These are phyloP conservation scores for Aciculosporium take DNA, from an alignment of 2,329 filamentous ascomycete species.

Conservation along the genomic window DNA sequence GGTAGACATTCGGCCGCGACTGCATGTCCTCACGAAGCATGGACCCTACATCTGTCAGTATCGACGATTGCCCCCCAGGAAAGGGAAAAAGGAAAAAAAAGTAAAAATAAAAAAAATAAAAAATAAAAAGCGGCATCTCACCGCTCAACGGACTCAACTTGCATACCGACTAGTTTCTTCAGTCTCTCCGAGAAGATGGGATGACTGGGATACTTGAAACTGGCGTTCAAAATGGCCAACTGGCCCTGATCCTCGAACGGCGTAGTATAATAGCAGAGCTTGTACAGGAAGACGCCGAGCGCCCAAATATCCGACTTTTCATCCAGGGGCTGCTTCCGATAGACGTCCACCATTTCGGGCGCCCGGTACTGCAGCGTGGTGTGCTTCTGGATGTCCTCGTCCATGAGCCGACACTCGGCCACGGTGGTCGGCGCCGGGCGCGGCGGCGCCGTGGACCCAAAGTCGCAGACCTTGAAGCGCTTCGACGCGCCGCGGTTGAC, in stretches of 20 bases:
- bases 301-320: constrained; percentile 99
- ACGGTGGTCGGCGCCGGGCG: constrained; percentile 74
- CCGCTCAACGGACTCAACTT: neutral
- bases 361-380: constrained; percentile 96
- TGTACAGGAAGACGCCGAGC: constrained; percentile 86
- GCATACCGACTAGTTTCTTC: constrained; percentile 72
- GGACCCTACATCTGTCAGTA: constrained; percentile 39
- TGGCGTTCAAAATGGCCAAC: constrained; percentile 92
- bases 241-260: constrained; percentile 97
- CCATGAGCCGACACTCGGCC: constrained; percentile 78
- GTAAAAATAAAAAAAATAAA: too few relatives aligned
- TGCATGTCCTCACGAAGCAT: constrained; percentile 81
- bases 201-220: constrained; percentile 79
- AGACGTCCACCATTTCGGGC: constrained; percentile 98
- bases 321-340: constrained; percentile 88
- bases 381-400: constrained; percentile 93
- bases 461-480: constrained; percentile 94
- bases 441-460: constrained; percentile 79
- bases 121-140: neutral
- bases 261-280: constrained; percentile 97
- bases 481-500: constrained; percentile 49
- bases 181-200: constrained; percentile 80
- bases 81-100: too few relatives aligned
- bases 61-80: neutral
- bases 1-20: constrained; percentile 78